Conservation (phyloP, 1,284 basidiomycete genomes). For the Albatrellus sp. region DNA sequence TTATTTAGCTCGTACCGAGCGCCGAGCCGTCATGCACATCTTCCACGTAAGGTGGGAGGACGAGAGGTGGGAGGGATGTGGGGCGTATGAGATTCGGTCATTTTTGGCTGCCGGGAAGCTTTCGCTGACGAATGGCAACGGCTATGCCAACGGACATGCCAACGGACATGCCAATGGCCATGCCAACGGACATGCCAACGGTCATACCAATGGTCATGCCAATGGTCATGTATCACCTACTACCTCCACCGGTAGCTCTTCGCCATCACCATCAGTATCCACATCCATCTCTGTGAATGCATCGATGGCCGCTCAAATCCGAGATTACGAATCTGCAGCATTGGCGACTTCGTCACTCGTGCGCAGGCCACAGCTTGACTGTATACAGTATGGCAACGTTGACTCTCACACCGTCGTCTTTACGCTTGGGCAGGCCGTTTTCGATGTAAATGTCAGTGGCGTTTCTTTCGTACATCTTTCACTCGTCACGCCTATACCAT, state of each 20-base stretch:
- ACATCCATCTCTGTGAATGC: slow-evolving; percentile 6
- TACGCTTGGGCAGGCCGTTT: slow-evolving; percentile 48
- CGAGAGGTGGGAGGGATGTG: slow-evolving; percentile 33
- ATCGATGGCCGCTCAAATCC: slow-evolving; percentile 24
- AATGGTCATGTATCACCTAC: not conserved
- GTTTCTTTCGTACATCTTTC: slow-evolving; percentile 60
- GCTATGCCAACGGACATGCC: slow-evolving; percentile 15
- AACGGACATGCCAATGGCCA: slow-evolving; percentile 8
- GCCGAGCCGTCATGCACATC: slow-evolving; percentile 67
- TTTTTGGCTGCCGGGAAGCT: slow-evolving; percentile 40
- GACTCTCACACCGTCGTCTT: slow-evolving; percentile 60
- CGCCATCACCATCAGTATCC: not conserved
- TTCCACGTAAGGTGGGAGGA: slow-evolving; percentile 39
- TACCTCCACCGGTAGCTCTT: not conserved
- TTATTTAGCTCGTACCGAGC: slow-evolving; percentile 46
- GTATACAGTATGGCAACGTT: slow-evolving; percentile 29
- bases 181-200: slow-evolving; percentile 19
- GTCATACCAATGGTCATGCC: slow-evolving; percentile 6
- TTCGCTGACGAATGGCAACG: slow-evolving; percentile 19
- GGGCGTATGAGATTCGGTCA: slow-evolving; percentile 42
- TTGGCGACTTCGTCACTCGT: slow-evolving; percentile 50
- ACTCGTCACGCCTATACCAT: slow-evolving; percentile 66
- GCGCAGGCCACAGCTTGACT: slow-evolving; percentile 47
- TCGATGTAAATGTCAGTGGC: slow-evolving; percentile 35
- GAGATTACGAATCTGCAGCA: slow-evolving; percentile 51